Evolutionary conservation across 2,329 filamentous ascomycete genomes (phyloP).

Genomic region (Fusarium newnesense): DNA sequence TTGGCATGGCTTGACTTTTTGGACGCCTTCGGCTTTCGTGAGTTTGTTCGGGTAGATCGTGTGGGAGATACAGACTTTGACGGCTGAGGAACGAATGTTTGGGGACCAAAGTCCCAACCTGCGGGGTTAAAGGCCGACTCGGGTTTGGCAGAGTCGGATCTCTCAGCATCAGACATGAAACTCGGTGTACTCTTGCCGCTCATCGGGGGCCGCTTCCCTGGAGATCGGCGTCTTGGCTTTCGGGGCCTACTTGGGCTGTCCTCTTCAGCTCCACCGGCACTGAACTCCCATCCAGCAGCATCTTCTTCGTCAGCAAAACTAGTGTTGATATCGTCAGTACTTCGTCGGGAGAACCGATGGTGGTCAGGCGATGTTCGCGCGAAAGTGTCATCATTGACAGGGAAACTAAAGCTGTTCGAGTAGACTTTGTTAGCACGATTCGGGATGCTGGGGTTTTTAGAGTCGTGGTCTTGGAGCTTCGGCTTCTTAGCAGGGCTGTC

Average conservation of each 20-base stretch:
- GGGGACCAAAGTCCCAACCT: conserved; percentile 66
- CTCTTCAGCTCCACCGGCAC: conserved; percentile 56
- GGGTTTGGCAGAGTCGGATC: conserved; percentile 41
- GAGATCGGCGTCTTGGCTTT: conserved; percentile 55
- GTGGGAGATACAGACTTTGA: conserved; percentile 57
- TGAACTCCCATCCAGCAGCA: conserved; percentile 61
- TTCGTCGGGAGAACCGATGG: conserved; percentile 59
- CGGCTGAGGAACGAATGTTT: conserved; percentile 63
- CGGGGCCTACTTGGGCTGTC: conserved; percentile 44
- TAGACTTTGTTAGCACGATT: conserved; percentile 48
- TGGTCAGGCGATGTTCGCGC: conserved; percentile 49
- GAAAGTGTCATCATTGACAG: conserved; percentile 56
- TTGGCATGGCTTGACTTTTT: conserved; percentile 60
- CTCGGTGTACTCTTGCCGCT: conserved; percentile 38
- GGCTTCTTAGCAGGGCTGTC: conserved; percentile 27
- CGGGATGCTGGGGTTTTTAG: neutral
- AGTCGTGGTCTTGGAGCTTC: conserved; percentile 5
- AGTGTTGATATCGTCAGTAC: conserved; percentile 70
- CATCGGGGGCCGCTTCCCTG: conserved; percentile 45
- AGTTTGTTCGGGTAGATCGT: conserved; percentile 55
- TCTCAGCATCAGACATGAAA: conserved; percentile 34
- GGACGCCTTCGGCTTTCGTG: conserved; percentile 69
- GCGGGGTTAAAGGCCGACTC: conserved; percentile 59
- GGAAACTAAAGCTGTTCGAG: conserved; percentile 62
- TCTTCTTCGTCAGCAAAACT: conserved; percentile 65